Evolutionary conservation across 257 asterid genomes (phyloP).

Genomic region (Misopates orontium): DNA sequence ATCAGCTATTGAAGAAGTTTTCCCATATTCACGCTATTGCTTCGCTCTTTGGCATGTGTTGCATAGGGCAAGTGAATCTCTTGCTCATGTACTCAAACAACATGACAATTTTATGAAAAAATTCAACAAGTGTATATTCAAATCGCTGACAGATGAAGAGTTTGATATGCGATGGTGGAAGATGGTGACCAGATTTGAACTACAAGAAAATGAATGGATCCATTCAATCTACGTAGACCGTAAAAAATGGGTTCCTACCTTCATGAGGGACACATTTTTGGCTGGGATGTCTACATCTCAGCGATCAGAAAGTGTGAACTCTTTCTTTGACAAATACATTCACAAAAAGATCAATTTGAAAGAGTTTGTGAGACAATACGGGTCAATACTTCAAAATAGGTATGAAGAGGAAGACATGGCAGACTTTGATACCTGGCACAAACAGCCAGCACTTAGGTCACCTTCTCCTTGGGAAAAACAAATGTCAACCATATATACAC

Average conservation of each 20-base stretch:
- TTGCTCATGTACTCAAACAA: conserved; percentile 61
- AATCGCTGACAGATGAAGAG: conserved; percentile 78
- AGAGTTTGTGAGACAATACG: conserved; percentile 89
- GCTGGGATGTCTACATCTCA: conserved; percentile 82
- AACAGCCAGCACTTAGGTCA: conserved; percentile 93
- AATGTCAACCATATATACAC: conserved; percentile 88
- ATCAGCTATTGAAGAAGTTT: conserved; percentile 70
- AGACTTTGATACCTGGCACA: conserved; percentile 92
- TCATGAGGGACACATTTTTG: conserved; percentile 69
- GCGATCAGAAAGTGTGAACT: conserved; percentile 76
- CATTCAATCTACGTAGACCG: conserved; percentile 79
- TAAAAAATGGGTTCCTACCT: conserved; percentile 80
- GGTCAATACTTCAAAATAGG: conserved; percentile 73
- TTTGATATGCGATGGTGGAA: conserved; percentile 99
- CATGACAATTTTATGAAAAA: conserved; percentile 66
- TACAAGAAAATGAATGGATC: conserved; percentile 92
- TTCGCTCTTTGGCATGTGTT: conserved; percentile 89
- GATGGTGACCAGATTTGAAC: conserved; percentile 86
- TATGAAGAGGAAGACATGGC: conserved; percentile 94
- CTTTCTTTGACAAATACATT: conserved; percentile 81
- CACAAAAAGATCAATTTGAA: conserved; percentile 80
- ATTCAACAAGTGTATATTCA: conserved; percentile 81
- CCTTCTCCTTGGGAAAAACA: conserved; percentile 99
- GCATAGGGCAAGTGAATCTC: conserved; percentile 70
- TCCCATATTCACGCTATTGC: conserved; percentile 73